These are phyloP conservation scores for Ophidiomyces ophidiicola DNA, from an alignment of 2,329 filamentous ascomycete species.

Conservation along the genomic window DNA sequence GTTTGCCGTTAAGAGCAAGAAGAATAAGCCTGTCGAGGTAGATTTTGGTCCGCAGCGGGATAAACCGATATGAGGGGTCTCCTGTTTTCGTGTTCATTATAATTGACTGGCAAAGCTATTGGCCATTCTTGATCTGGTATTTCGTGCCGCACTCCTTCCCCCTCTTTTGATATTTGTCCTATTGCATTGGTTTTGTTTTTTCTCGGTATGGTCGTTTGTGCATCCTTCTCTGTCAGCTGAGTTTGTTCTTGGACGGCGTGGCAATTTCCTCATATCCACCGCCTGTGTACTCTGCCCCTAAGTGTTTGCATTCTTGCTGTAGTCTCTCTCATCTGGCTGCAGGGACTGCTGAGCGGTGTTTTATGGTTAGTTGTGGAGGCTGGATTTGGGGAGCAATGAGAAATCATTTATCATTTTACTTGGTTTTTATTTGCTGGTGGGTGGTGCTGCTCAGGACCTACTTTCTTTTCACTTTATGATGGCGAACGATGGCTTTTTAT, in stretches of 20 bases:
- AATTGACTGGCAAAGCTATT: slow-evolving; percentile 26
- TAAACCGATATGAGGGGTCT: slow-evolving; percentile 16
- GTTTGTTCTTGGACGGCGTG: slow-evolving; percentile 22
- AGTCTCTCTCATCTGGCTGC: slow-evolving; percentile 13
- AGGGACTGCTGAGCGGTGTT: slow-evolving; percentile 14
- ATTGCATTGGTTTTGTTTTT: slow-evolving; percentile 23
- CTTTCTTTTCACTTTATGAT: slow-evolving; percentile 10
- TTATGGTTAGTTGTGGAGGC: slow-evolving; percentile 12
- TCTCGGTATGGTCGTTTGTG: slow-evolving; percentile 14
- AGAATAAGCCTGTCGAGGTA: slow-evolving; percentile 58
- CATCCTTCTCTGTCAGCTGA: slow-evolving; percentile 14
- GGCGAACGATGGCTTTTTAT: slow-evolving; percentile 1
- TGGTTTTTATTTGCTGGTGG: slow-evolving; percentile 6
- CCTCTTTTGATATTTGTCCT: slow-evolving; percentile 13
- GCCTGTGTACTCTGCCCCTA: slow-evolving; percentile 14
- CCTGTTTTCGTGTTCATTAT: slow-evolving; percentile 29
- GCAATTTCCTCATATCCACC: slow-evolving; percentile 5
- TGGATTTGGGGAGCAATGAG: slow-evolving; percentile 14
- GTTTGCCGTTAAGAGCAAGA: slow-evolving; percentile 76
- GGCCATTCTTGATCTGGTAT: slow-evolving; percentile 30
- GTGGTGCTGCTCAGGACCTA: slow-evolving; percentile 7
- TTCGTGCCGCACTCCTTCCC: slow-evolving; percentile 22
- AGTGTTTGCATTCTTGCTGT: slow-evolving; percentile 11
- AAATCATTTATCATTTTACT: background rate
- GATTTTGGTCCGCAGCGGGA: slow-evolving; percentile 46